Conservation (phyloP, 129 eudicot genomes). For the Flaveria linearis region DNA sequence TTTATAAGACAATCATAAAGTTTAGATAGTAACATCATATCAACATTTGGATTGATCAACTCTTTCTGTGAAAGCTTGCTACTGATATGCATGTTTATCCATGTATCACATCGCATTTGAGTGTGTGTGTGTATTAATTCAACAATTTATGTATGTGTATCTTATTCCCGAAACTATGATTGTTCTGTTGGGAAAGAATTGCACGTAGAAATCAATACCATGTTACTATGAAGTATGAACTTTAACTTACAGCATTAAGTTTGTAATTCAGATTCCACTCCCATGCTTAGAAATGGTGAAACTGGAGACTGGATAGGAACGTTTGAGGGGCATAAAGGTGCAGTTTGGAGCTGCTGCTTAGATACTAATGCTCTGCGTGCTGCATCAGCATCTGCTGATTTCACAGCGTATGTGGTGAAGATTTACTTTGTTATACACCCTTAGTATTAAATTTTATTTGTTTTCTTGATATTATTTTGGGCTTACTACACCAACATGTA, state of each 20-base stretch:
- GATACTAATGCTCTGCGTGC: constrained; percentile 72
- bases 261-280: constrained; percentile 57
- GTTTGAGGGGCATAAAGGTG: constrained; percentile 84
- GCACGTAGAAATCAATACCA: neutral
- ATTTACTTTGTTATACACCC: neutral
- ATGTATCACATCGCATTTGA: neutral
- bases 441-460: neutral
- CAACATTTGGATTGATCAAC: constrained; percentile 15
- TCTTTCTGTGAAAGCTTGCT: neutral
- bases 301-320: constrained; percentile 93
- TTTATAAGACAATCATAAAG: neutral
- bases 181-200: neutral
- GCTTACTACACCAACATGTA: neutral
- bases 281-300: constrained; percentile 83
- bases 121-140: neutral
- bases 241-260: neutral
- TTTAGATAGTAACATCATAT: constrained; percentile 8
- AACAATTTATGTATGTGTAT: neutral
- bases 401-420: constrained; percentile 61
- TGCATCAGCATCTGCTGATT: constrained; percentile 84
- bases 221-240: neutral
- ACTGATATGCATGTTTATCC: neutral
- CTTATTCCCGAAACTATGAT: neutral
- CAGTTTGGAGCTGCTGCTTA: constrained; percentile 84
- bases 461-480: neutral